These are phyloP conservation scores for Deakozyma indianensis DNA, from an alignment of 805 yeast species.

Conservation along the genomic window DNA sequence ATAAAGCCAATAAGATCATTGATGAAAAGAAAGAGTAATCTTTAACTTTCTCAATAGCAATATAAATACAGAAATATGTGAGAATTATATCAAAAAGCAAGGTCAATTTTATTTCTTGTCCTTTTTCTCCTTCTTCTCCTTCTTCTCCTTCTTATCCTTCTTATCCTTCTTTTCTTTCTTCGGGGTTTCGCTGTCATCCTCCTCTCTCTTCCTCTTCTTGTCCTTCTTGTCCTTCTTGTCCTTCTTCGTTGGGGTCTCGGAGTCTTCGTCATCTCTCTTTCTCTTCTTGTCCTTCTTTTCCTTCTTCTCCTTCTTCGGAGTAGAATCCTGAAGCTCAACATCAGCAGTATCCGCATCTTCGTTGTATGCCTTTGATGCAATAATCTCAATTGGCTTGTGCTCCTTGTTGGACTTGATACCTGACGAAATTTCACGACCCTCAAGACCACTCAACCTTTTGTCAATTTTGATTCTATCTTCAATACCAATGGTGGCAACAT, in stretches of 20 bases:
- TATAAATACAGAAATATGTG: conserved; percentile 3
- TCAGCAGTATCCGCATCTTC: conserved; percentile 86
- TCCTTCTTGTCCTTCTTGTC: conserved; percentile 23
- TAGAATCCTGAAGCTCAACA: conserved; percentile 60
- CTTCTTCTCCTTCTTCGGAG: conserved; percentile 13
- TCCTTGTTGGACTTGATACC: conserved; percentile 60
- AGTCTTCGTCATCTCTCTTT: conserved; percentile 15
- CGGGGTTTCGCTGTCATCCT: conserved; percentile 49
- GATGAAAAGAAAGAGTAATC: conserved; percentile 8
- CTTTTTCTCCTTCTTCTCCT: conserved; percentile 14
- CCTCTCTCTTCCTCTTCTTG: conserved; percentile 23
- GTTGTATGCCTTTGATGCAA: conserved; percentile 79
- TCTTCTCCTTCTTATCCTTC: conserved; percentile 19
- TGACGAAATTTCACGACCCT: conserved; percentile 92
- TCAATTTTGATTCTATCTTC: conserved; percentile 89
- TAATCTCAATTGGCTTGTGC: conserved; percentile 63
- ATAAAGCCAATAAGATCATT: conserved; percentile 30
- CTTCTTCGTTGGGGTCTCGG: conserved; percentile 19
- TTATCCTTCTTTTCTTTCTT: conserved; percentile 20
- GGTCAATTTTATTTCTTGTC: conserved; percentile 13
- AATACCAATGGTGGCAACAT: conserved; percentile 85
- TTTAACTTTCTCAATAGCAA: conserved; percentile 1
- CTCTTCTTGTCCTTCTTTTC: conserved; percentile 12
- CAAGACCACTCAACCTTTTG: conserved; percentile 83
- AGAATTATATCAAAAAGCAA: conserved; percentile 9